A percentile compares a stretch with the other conserved stretches of the same genome.
Evolutionary conservation across 2,329 filamentous ascomycete genomes (phyloP).

Genomic region (Nigrospora osmanthi): DNA sequence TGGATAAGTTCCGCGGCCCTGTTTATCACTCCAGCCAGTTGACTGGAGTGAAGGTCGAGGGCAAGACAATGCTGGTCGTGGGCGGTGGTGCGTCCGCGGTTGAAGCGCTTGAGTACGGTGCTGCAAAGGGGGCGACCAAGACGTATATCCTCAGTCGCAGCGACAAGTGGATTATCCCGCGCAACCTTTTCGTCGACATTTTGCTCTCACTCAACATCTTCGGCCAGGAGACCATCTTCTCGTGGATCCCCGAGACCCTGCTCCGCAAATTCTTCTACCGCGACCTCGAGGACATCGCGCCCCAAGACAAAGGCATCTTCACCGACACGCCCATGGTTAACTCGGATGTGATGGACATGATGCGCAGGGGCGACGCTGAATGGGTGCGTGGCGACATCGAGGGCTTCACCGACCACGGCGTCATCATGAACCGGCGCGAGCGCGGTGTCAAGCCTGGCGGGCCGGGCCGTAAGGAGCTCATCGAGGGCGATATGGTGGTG

Average conservation of each 20-base stretch:
- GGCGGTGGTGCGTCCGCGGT: slow-evolving; percentile 76
- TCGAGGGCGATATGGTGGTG: slow-evolving; percentile 70
- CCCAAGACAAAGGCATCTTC: slow-evolving; percentile 65
- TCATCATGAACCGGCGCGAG: slow-evolving; percentile 63
- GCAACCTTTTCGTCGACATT: slow-evolving; percentile 67
- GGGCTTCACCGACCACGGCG: slow-evolving; percentile 52
- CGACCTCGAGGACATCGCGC: slow-evolving; percentile 67
- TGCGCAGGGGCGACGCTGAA: slow-evolving; percentile 62
- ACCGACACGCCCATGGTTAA: slow-evolving; percentile 85
- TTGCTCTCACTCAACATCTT: slow-evolving; percentile 73
- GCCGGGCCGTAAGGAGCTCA: slow-evolving; percentile 56
- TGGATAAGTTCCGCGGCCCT: slow-evolving; percentile 63
- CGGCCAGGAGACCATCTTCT: slow-evolving; percentile 67
- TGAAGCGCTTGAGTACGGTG: slow-evolving; percentile 74
- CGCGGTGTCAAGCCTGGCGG: slow-evolving; percentile 71
- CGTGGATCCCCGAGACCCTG: slow-evolving; percentile 70
- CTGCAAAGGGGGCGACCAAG: slow-evolving; percentile 56
- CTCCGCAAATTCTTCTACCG: slow-evolving; percentile 76
- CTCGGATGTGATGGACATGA: slow-evolving; percentile 67
- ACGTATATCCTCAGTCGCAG: slow-evolving; percentile 68
- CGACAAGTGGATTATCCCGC: slow-evolving; percentile 83
- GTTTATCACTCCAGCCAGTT: slow-evolving; percentile 71
- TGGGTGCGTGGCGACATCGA: slow-evolving; percentile 80
- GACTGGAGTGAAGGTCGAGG: slow-evolving; percentile 56
- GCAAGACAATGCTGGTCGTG: slow-evolving; percentile 68